Evolutionary conservation across 371 early-diverging fungal species (phyloP), one percentile per base, ranked within the genome.

Genomic region (Quaeritorhiza haematococci): DNA sequence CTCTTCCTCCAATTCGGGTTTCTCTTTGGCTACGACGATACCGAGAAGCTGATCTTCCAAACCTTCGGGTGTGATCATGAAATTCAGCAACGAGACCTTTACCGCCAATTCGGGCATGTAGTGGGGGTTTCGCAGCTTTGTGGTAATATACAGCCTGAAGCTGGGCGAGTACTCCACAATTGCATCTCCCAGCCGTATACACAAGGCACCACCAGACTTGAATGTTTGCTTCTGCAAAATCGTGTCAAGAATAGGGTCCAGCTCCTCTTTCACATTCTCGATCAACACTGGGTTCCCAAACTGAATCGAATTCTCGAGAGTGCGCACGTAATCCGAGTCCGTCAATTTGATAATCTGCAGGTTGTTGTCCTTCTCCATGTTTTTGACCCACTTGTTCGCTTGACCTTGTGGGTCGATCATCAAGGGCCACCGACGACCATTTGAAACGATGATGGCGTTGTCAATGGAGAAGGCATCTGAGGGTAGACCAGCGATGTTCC

Each of bases 391-490:
- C 47, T 75, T 74, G 64, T 75, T 79, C 21, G 79, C 82, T 59
- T 77, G 78, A 5, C 76, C 82, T 57, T 81, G 78, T 13, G 79
- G 78, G 48, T 79, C 82, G 49, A 81, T 78, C 72, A 81, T 75
- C 15, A 81, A 64, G 15, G 79, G 79, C 78, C 79, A 78, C 33
- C 77, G 57, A 3, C 77, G 55, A 1, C 72, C 69, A 56, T 79
- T 76, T 50, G 63, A 54, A 0, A 75, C 74, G 23, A 81, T 74
- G 30, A 81, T 79, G 15, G 78, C 82, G 57, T 81, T 77, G 56
- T 81, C 79, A 26, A 74, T 60, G 1, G 76, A 78, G 62, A 81
- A 79, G 1, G 63, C 47, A 49, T 81, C 79, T 4, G 74, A 68
- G 3, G 79, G 82, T 10, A 78, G 59, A 2, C 79, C 82, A 10